These are phyloP conservation scores for Epithemia pelagica DNA, from an alignment of 108 stramenopile genomes.

Conservation along the genomic window DNA sequence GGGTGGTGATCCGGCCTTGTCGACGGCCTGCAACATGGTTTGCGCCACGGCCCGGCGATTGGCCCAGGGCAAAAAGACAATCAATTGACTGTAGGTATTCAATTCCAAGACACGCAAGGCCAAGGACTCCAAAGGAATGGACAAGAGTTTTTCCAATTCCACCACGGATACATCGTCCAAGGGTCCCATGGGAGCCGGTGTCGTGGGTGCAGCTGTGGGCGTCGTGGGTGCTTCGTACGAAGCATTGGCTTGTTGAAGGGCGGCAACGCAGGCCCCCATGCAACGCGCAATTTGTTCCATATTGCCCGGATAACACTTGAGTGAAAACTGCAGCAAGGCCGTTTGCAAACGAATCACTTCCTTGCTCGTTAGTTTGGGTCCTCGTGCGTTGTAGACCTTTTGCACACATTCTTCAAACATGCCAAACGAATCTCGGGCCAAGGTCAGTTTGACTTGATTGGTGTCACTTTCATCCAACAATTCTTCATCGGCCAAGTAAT, in stretches of 20 bases:
- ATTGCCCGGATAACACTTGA: slow-evolving; percentile 89
- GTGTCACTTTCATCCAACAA: slow-evolving; percentile 75
- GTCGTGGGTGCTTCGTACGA: slow-evolving; percentile 38
- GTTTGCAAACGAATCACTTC: slow-evolving; percentile 92
- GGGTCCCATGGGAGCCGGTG: slow-evolving; percentile 20
- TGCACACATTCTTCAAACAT: slow-evolving; percentile 91
- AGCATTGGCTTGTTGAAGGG: slow-evolving; percentile 54
- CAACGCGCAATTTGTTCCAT: slow-evolving; percentile 80
- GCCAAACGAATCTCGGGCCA: slow-evolving; percentile 77
- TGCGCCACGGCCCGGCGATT: slow-evolving; percentile 76
- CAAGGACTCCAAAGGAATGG: slow-evolving; percentile 76
- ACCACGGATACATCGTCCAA: slow-evolving; percentile 73
- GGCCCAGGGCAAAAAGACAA: slow-evolving; percentile 89
- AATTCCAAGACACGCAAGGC: slow-evolving; percentile 79
- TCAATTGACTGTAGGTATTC: slow-evolving; percentile 66
- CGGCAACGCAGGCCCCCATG: slow-evolving; percentile 63
- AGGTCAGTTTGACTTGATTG: slow-evolving; percentile 54
- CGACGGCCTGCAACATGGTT: slow-evolving; percentile 59
- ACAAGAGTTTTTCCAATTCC: slow-evolving; percentile 86
- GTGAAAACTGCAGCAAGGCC: slow-evolving; percentile 81
- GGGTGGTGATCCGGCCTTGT: slow-evolving; percentile 39
- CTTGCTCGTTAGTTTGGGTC: slow-evolving; percentile 62
- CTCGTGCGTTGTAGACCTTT: slow-evolving; percentile 79
- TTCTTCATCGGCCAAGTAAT: slow-evolving; percentile 72
- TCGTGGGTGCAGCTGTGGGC: slow-evolving; percentile 24